phyloP scores from a whole-genome alignment of 78 protist species.

The Monocercomonoides exilis region DNA sequence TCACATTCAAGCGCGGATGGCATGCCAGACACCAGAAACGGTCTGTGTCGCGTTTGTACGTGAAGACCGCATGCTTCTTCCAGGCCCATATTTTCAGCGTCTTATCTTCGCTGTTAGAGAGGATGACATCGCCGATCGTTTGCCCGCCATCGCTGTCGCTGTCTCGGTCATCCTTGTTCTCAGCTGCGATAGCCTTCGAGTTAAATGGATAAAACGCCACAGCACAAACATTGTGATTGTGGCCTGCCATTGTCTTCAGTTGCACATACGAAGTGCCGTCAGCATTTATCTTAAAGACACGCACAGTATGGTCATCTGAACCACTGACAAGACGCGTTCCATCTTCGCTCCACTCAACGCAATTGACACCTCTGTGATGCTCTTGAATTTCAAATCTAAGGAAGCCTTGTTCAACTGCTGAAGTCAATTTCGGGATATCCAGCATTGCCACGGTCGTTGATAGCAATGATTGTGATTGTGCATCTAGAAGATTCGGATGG shows the following conservation, averaged over 20 bases:
- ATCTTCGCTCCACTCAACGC: not conserved
- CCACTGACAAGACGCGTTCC: not conserved
- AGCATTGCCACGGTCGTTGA: not conserved
- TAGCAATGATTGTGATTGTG: not conserved
- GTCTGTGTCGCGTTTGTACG: not conserved
- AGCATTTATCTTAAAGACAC: not conserved
- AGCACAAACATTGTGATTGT: constrained; percentile 1
- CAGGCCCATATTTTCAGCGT: not conserved
- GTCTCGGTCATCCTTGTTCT: too few species aligned
- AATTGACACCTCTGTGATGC: not conserved
- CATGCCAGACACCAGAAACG: constrained; percentile 27
- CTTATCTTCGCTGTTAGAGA: constrained; percentile 7
- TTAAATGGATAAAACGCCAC: not conserved
- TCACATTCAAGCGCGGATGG: not conserved
- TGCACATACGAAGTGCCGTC: not conserved
- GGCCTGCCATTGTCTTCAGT: constrained; percentile 1
- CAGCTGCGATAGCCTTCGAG: too few species aligned
- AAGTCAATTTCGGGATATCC: not conserved
- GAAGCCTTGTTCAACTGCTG: not conserved
- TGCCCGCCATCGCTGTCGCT: too few species aligned
- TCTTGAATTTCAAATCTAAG: not conserved
- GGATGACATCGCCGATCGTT: constrained; percentile 11
- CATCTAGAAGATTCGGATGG: too few species aligned
- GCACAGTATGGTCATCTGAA: constrained; percentile 13
- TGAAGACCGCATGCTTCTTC: not conserved